Conservation (phyloP, 306 rosid species). For the Cicer pinnatifidum region DNA sequence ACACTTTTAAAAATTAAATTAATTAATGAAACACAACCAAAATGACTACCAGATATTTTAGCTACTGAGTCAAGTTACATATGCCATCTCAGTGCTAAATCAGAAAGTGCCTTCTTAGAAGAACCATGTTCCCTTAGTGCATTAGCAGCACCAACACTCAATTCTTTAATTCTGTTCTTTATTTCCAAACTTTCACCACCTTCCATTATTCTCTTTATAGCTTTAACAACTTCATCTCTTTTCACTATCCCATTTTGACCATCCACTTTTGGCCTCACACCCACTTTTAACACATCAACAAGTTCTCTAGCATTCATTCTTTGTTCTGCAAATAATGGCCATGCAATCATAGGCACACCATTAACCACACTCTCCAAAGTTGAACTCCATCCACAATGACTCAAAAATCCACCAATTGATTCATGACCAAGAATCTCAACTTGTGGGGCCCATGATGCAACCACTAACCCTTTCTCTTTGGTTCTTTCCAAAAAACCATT, state of each 20-base stretch:
- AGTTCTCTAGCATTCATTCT: slow-evolving; percentile 34
- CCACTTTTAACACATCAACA: slow-evolving; percentile 23
- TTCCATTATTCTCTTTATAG: slow-evolving; percentile 38
- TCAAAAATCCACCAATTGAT: slow-evolving; percentile 39
- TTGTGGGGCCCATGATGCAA: slow-evolving; percentile 48
- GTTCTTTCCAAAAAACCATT: slow-evolving; percentile 40
- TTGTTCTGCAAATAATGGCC: slow-evolving; percentile 47
- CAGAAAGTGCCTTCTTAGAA: slow-evolving; percentile 38
- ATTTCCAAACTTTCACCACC: slow-evolving; percentile 33
- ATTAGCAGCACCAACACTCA: slow-evolving; percentile 28
- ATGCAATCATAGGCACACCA: slow-evolving; percentile 32
- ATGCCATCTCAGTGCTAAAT: slow-evolving; percentile 39
- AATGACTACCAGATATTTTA: too few species aligned
- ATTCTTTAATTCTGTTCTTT: not conserved
- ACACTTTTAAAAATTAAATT: too few species aligned
- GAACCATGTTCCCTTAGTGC: slow-evolving; percentile 40
- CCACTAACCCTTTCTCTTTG: slow-evolving; percentile 18
- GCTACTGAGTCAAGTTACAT: too few species aligned
- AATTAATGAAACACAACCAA: too few species aligned
- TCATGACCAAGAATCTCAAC: slow-evolving; percentile 40
- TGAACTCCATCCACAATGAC: slow-evolving; percentile 49
- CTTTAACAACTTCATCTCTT: slow-evolving; percentile 41
- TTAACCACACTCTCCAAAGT: slow-evolving; percentile 35
- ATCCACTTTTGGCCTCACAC: slow-evolving; percentile 15
- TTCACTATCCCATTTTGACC: slow-evolving; percentile 37